Conservation (phyloP, 805 yeast genomes). For the Starmerella apis region DNA sequence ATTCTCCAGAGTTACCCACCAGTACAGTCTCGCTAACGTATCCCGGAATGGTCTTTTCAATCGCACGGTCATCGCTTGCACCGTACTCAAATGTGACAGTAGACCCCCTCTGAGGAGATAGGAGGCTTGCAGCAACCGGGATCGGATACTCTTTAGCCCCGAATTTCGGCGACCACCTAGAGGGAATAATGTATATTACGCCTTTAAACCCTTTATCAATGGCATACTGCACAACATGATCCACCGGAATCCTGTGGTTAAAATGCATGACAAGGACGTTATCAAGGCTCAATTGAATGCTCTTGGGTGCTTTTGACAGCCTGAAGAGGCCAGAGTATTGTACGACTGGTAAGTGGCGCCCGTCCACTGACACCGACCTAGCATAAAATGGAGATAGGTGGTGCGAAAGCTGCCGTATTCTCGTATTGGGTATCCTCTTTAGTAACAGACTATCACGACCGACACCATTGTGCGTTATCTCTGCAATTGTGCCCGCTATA, state of each 20-base stretch:
- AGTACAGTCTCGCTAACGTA: slow-evolving; percentile 10
- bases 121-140: slow-evolving; percentile 12
- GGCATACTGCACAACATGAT: slow-evolving; percentile 3
- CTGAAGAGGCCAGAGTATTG: background rate
- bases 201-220: background rate
- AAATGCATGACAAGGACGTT: background rate
- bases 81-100: background rate
- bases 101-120: background rate
- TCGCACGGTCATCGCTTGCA: background rate
- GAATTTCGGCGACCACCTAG: slow-evolving; percentile 15
- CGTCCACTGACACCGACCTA: background rate
- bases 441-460: background rate
- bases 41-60: slow-evolving; percentile 13
- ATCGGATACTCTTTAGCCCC: slow-evolving; percentile 9
- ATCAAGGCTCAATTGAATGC: background rate
- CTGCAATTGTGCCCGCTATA: background rate
- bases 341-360: background rate
- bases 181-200: slow-evolving; percentile 10
- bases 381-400: background rate
- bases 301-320: background rate
- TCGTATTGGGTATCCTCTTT: background rate
- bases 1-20: slow-evolving; percentile 11
- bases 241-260: background rate
- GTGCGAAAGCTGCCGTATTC: background rate
- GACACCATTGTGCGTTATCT: background rate